These are phyloP conservation scores for Rhodotorula babjevae DNA, from an alignment of 768 basidiomycete species.

Conservation along the genomic window DNA sequence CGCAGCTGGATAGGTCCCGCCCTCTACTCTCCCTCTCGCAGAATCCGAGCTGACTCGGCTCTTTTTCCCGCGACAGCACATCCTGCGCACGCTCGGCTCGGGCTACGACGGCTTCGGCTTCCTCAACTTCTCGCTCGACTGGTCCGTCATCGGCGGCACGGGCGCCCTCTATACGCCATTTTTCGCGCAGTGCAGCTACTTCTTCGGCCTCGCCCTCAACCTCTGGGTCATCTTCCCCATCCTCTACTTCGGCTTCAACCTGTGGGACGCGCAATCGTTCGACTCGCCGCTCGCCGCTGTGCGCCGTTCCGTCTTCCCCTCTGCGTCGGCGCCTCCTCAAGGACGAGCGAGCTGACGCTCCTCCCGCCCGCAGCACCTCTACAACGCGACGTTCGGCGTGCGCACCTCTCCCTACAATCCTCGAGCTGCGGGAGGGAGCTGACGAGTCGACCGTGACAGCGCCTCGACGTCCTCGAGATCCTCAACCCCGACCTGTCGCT, in stretches of 20 bases:
- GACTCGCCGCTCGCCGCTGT: conserved; percentile 40
- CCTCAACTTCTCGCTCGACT: conserved; percentile 44
- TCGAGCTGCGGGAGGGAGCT: neutral
- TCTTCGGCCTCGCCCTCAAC: conserved; percentile 40
- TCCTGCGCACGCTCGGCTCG: conserved; percentile 37
- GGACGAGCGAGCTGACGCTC: no score
- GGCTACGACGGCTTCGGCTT: conserved; percentile 44
- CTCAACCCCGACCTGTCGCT: conserved; percentile 42
- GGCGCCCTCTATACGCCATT: conserved; percentile 43
- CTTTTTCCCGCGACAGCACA: no score
- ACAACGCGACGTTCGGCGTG: conserved; percentile 39
- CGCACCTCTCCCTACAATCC: neutral
- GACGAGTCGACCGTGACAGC: neutral
- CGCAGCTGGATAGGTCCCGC: neutral
- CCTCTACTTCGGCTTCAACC: conserved; percentile 40
- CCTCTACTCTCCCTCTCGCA: no score
- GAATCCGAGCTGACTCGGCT: no score
- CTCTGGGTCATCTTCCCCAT: conserved; percentile 43
- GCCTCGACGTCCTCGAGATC: conserved; percentile 43
- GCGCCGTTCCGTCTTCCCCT: neutral
- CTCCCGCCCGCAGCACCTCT: conserved; percentile 29
- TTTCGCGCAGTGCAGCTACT: conserved; percentile 40
- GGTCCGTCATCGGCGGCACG: conserved; percentile 43
- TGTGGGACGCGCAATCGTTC: conserved; percentile 42
- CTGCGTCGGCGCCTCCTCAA: neutral